Conservation (phyloP, 495 filamentous ascomycete species). For the Aspergillus bertholletiae region DNA sequence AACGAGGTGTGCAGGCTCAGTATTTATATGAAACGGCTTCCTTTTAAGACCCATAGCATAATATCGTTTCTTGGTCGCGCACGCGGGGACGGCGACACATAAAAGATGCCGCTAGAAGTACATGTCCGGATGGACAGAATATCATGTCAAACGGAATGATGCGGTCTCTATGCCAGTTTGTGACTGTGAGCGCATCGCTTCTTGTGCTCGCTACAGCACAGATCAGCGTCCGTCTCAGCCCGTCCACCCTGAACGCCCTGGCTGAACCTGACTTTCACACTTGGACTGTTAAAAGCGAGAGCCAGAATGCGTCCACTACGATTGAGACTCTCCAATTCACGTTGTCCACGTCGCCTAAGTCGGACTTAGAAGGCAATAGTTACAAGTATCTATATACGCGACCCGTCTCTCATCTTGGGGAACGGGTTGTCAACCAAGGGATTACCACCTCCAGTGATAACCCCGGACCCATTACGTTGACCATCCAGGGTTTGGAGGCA, state of each 20-base stretch:
- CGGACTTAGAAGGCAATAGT: slow-evolving; percentile 6
- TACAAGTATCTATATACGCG: slow-evolving; percentile 10
- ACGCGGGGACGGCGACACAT: too few relatives aligned
- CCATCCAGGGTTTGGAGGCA: neutral
- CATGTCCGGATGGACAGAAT: too few relatives aligned
- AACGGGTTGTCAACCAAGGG: slow-evolving; percentile 8
- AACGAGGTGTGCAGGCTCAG: too few relatives aligned
- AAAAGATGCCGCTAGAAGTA: too few relatives aligned
- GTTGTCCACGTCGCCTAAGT: slow-evolving; percentile 1
- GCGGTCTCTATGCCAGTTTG: too few relatives aligned
- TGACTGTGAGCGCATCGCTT: too few relatives aligned
- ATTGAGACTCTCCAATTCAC: neutral
- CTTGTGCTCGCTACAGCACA: neutral
- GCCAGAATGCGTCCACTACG: slow-evolving; percentile 1
- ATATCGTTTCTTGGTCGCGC: too few relatives aligned
- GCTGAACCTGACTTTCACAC: slow-evolving; percentile 5
- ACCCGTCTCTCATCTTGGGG: slow-evolving; percentile 5
- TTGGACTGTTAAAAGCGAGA: slow-evolving; percentile 2
- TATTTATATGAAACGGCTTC: too few relatives aligned
- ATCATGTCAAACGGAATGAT: too few relatives aligned
- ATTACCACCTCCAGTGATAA: slow-evolving; percentile 4
- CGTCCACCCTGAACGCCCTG: slow-evolving; percentile 1
- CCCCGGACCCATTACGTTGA: neutral
- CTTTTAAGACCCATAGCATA: too few relatives aligned
- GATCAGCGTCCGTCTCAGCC: slow-evolving; percentile 3